Conservation (phyloP, 2,329 filamentous ascomycete genomes). For the Botrytis fabae region DNA sequence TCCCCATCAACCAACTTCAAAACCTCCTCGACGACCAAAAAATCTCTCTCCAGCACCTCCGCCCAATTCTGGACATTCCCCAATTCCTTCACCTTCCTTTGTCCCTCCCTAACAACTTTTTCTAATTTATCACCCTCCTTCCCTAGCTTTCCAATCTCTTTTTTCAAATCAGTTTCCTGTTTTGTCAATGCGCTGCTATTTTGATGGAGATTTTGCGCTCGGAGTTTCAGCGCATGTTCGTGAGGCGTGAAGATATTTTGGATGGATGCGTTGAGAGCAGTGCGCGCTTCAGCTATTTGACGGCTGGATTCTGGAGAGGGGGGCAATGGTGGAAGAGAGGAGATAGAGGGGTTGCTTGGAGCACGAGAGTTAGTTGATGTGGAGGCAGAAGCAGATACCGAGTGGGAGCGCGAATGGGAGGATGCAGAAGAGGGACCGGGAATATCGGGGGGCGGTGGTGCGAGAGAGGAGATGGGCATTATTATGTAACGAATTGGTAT, state of each 20-base stretch:
- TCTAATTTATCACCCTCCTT: conserved; percentile 66
- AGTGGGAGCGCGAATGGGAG: neutral
- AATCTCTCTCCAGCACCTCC: conserved; percentile 72
- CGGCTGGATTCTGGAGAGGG: conserved; percentile 36
- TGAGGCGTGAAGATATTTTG: conserved; percentile 63
- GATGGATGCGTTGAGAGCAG: conserved; percentile 57
- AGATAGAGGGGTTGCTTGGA: conserved; percentile 18
- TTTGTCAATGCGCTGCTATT: conserved; percentile 64
- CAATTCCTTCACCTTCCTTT: conserved; percentile 70
- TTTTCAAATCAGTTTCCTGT: conserved; percentile 66
- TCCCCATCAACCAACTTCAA: conserved; percentile 53
- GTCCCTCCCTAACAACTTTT: conserved; percentile 62
- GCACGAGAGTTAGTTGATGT: conserved; percentile 14
- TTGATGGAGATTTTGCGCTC: conserved; percentile 67
- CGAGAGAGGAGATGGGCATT: conserved; percentile 20
- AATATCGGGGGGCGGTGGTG: conserved; percentile 1
- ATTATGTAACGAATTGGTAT: conserved; percentile 3
- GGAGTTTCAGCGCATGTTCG: conserved; percentile 66
- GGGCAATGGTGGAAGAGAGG: conserved; percentile 18
- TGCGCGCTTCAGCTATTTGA: conserved; percentile 56
- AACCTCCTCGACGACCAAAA: conserved; percentile 65
- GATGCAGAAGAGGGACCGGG: conserved; percentile 5
- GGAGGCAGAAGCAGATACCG: conserved; percentile 3
- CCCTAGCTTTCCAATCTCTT: conserved; percentile 59
- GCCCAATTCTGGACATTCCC: conserved; percentile 87